phyloP scores from a whole-genome alignment of 768 basidiomycete species.

The Trametes punicea region DNA sequence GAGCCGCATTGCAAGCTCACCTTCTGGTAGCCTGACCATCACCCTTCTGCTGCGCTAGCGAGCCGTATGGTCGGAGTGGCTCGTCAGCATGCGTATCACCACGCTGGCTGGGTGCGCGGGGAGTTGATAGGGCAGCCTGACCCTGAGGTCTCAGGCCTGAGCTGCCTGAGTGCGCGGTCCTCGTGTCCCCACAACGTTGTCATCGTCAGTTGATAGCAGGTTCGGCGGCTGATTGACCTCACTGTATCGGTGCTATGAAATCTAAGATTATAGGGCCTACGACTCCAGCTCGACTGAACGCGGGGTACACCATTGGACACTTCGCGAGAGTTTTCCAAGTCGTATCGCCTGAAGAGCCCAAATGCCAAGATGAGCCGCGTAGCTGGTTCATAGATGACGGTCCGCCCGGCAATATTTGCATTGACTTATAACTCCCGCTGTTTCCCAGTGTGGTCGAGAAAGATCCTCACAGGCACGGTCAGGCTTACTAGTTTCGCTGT shows the following conservation, averaged over 20 bases:
- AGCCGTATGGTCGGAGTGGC: neutral
- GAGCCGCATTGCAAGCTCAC: too few species aligned
- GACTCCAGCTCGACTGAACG: neutral
- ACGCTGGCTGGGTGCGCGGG: neutral
- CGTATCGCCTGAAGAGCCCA: neutral
- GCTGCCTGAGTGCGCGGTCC: neutral
- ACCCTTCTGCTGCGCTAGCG: neutral
- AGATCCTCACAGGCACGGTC: too few species aligned
- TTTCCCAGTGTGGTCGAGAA: too few species aligned
- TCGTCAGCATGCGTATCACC: slow-evolving; percentile 7
- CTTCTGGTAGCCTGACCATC: too few species aligned
- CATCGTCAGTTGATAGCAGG: neutral
- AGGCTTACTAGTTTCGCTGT: too few species aligned
- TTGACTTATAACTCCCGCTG: too few species aligned
- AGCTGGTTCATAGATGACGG: neutral
- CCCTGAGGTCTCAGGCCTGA: too few species aligned
- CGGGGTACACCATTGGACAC: too few species aligned
- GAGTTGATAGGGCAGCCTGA: neutral
- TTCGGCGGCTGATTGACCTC: neutral
- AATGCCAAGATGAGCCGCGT: neutral
- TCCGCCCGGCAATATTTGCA: neutral
- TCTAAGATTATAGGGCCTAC: neutral
- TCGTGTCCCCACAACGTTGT: neutral
- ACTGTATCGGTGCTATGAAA: neutral
- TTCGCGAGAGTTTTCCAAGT: too few species aligned